Percentiles rank a stretch among this genome's conserved stretches.
Conservation (phyloP, 2,329 filamentous ascomycete species). For the Colletotrichum cereale region DNA sequence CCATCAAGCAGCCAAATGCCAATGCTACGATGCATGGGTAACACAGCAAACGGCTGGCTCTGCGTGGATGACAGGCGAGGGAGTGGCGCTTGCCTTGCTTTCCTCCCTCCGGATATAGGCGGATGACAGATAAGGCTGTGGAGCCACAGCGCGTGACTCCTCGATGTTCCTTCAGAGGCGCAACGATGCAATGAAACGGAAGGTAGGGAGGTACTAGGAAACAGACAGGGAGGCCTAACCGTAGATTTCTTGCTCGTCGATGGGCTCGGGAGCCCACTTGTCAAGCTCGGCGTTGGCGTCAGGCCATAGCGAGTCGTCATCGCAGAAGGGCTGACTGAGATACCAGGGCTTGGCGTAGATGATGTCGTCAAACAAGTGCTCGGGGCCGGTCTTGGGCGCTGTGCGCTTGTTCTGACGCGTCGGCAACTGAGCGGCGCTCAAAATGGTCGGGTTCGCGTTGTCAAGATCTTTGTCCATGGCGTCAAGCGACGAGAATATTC, state of each 20-base stretch:
- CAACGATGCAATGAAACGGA: not conserved
- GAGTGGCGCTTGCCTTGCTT: slow-evolving; percentile 17
- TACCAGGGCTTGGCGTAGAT: slow-evolving; percentile 61
- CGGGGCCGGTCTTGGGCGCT: slow-evolving; percentile 60
- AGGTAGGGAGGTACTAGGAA: not conserved
- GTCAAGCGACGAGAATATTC: not conserved
- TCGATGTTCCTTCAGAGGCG: not conserved
- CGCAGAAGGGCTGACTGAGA: slow-evolving; percentile 55
- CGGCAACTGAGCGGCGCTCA: slow-evolving; percentile 89
- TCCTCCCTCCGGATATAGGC: not conserved
- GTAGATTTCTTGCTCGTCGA: slow-evolving; percentile 98
- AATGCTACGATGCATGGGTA: slow-evolving; percentile 21
- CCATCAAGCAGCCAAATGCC: slow-evolving; percentile 2
- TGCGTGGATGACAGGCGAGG: not conserved
- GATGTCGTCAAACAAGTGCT: slow-evolving; percentile 61
- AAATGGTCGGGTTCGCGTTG: slow-evolving; percentile 94
- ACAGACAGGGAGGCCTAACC: slow-evolving; percentile 63
- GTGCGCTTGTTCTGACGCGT: slow-evolving; percentile 73
- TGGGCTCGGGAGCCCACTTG: slow-evolving; percentile 79
- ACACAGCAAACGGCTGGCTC: slow-evolving; percentile 4
- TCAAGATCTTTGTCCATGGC: slow-evolving; percentile 62
- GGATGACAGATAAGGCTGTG: not conserved
- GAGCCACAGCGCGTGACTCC: not conserved
- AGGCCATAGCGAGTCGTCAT: slow-evolving; percentile 53
- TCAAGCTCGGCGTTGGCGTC: slow-evolving; percentile 60